Conservation (phyloP, 768 basidiomycete genomes). For the Suillus subalutaceus region DNA sequence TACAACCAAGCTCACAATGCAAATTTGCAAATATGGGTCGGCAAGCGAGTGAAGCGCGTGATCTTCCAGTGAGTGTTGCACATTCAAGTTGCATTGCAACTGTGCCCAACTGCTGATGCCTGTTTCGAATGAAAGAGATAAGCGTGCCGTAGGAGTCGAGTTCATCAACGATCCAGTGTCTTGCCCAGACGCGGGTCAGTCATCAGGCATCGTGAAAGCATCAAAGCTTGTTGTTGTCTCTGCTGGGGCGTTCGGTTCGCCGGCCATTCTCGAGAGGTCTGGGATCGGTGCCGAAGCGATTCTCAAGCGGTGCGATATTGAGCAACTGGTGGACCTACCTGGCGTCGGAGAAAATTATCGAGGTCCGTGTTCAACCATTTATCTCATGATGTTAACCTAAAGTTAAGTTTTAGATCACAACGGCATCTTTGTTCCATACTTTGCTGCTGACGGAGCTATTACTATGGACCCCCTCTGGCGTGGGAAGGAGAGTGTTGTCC, state of each 20-base stretch:
- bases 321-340: not conserved
- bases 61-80: not conserved
- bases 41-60: not conserved
- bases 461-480: not conserved
- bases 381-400: not conserved
- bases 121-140: not conserved
- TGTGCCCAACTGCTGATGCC: not conserved
- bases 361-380: not conserved
- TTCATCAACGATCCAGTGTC: too few relatives aligned
- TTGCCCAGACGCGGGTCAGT: not conserved
- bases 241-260: too few relatives aligned
- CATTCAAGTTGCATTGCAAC: not conserved
- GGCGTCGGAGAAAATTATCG: not conserved
- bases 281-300: not conserved
- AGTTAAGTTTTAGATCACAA: not conserved
- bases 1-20: too few relatives aligned
- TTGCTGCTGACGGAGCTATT: not conserved
- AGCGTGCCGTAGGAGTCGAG: not conserved
- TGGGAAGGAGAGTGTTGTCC: not conserved
- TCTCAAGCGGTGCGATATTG: not conserved
- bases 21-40: not conserved
- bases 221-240: not conserved
- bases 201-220: not conserved
- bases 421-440: not conserved
- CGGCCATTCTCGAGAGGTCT: too few relatives aligned